phyloP scores from a whole-genome alignment of 768 basidiomycete genomes.

The Boletus rufocinnamomeus region DNA sequence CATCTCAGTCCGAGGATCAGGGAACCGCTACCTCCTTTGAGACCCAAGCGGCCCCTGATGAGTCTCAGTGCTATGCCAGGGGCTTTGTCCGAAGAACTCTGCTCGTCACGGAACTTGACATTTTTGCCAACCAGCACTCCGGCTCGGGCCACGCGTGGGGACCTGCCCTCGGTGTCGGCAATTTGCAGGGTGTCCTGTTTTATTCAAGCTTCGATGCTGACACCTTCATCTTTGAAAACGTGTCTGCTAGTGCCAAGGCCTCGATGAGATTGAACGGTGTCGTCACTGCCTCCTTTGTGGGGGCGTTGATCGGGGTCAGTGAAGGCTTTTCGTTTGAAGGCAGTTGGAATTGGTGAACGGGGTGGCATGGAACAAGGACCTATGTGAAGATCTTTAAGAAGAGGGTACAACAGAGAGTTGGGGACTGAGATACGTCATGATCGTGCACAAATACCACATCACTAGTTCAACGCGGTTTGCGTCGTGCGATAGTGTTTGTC shows the following conservation, averaged over 20 bases:
- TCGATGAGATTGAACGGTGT: neutral
- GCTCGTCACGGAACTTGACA: neutral
- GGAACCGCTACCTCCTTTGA: neutral
- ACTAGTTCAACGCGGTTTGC: neutral
- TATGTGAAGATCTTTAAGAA: neutral
- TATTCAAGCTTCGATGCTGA: neutral
- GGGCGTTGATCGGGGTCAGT: neutral
- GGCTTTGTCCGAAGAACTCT: neutral
- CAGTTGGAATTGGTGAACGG: neutral
- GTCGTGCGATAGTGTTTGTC: too few species aligned
- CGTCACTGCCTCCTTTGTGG: neutral
- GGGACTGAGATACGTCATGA: neutral
- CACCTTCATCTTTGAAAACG: neutral
- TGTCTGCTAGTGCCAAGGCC: neutral
- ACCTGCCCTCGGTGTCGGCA: neutral
- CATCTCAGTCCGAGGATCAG: neutral
- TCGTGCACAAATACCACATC: neutral
- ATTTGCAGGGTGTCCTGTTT: neutral
- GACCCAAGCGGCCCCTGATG: neutral
- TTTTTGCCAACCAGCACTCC: neutral
- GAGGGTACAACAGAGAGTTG: too few species aligned
- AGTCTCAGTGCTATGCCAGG: neutral
- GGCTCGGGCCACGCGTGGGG: constrained; percentile 5
- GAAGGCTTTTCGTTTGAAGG: neutral
- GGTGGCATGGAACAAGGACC: neutral